phyloP scores from a whole-genome alignment of 768 basidiomycete genomes.

The Pisolithus tinctorius region DNA sequence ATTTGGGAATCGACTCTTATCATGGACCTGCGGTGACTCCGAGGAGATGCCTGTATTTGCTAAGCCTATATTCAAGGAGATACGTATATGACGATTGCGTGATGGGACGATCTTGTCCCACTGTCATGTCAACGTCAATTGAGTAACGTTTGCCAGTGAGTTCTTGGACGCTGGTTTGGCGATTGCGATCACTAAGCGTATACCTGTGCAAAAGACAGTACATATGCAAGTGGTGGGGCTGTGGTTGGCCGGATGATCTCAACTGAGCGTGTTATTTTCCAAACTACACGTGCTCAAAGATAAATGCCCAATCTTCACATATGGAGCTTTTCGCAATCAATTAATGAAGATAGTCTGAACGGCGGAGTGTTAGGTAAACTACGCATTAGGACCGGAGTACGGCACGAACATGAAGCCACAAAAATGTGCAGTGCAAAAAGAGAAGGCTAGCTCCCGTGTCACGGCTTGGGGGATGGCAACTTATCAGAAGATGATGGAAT shows the following conservation, averaged over 20 bases:
- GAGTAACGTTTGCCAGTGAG: too few species aligned
- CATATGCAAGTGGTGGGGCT: neutral
- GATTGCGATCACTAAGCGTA: neutral
- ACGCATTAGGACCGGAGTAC: neutral
- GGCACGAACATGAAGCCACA: neutral
- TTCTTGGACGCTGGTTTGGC: neutral
- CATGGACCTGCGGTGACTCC: conserved; percentile 7
- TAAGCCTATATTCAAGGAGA: neutral
- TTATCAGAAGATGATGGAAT: neutral
- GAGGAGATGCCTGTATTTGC: conserved; percentile 5
- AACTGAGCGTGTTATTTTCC: neutral
- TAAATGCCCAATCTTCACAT: neutral
- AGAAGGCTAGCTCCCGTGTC: neutral
- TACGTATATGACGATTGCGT: neutral
- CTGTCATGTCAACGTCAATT: neutral
- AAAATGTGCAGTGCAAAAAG: neutral
- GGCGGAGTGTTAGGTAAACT: neutral
- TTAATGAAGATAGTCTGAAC: neutral
- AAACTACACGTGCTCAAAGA: neutral
- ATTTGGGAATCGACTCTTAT: conserved; percentile 15
- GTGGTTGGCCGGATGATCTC: neutral
- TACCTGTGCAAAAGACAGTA: neutral
- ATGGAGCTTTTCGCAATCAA: neutral
- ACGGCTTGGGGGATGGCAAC: neutral
- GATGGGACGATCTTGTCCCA: neutral